A percentile compares a stretch with the other conserved stretches of the same genome.
Evolutionary conservation across 2,329 filamentous ascomycete genomes (phyloP).

Genomic region (Orbilia oligospora): DNA sequence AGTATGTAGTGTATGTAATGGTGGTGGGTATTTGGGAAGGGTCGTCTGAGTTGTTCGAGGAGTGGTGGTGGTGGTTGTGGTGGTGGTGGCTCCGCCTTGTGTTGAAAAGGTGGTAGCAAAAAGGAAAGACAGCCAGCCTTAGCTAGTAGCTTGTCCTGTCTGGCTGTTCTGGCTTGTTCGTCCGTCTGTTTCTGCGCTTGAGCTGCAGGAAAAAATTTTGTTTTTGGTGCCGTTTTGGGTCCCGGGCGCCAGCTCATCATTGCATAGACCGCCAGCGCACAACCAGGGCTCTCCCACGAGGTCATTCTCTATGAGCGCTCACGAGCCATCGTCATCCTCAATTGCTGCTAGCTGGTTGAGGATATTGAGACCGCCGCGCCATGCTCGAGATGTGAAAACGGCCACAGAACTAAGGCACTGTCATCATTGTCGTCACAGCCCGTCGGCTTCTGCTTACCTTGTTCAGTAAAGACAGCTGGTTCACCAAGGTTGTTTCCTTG

Average conservation of each 20-base stretch:
- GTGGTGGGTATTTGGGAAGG: constrained; percentile 9
- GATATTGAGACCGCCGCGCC: constrained; percentile 44
- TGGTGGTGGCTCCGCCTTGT: constrained; percentile 50
- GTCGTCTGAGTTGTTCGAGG: constrained; percentile 40
- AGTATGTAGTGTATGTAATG: too few species aligned
- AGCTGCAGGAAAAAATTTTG: constrained; percentile 15
- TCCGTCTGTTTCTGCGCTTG: neutral
- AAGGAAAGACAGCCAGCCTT: neutral
- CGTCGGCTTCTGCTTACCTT: constrained; percentile 60
- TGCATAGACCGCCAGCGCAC: constrained; percentile 41
- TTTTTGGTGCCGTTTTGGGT: constrained; percentile 8
- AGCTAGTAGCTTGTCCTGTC: constrained; percentile 16
- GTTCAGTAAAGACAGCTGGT: constrained; percentile 58
- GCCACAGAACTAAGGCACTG: constrained; percentile 42
- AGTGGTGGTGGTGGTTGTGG: too few species aligned
- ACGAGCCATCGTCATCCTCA: constrained; percentile 29
- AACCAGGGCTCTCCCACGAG: constrained; percentile 26
- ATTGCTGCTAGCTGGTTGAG: constrained; percentile 32
- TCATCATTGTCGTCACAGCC: constrained; percentile 60
- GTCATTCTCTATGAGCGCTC: constrained; percentile 5
- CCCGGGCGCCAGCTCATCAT: constrained; percentile 43
- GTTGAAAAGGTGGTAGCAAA: constrained; percentile 25
- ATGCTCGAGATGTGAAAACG: constrained; percentile 46
- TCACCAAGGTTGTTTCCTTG: constrained; percentile 47
- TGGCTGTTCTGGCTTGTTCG: neutral